Evolutionary conservation across 1,139 yeast species (phyloP), one percentile per base, ranked within the genome.

Genomic region (Blastobotrys buckinghamii): DNA sequence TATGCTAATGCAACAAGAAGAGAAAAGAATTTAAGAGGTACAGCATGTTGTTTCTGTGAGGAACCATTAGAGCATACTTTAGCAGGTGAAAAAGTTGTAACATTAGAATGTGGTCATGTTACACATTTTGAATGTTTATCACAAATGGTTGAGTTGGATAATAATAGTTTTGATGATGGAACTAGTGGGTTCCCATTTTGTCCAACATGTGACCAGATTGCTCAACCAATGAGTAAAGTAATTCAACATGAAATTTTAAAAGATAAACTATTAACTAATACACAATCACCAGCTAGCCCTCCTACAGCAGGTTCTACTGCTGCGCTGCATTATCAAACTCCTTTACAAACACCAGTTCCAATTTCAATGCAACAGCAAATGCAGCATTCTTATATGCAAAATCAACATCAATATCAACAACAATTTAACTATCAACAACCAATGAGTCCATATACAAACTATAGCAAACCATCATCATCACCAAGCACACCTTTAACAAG

Each of bases 31-130:
- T 49, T 59, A 6, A 50, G 45, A 9, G 61, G 56, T 13, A 45
- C 39, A 22, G 50, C 45, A 17, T 61, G 65, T 49, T 60, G 64
- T 42, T 57, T 61, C 43, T 61, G 65, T 45, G 65, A 61, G 45
- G 62, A 60, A 44, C 49, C 59, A 2, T 50, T 61, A 19, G 60
- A 56, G 19, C 44, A 54, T 38, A 48, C 55, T 7, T 48, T 61
- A 10, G 53, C 55, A 9, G 59, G 57, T 13, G 65, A 61, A 45
- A 48, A 53, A 32, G 50, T 60, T 2, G 52, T 59, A 13, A 47
- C 52, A 8, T 49, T 61, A 19, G 44, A 52, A n/a, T 61, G 65
- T 45, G 38, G 50, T 15, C 62, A 61, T 39, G 53, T 55, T 9
- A 52, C 60, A 16, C 65, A 61, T 45, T 55, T 50, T 38, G 60